These are phyloP conservation scores for Epithele typhae DNA, from an alignment of 768 basidiomycete genomes.

Conservation along the genomic window DNA sequence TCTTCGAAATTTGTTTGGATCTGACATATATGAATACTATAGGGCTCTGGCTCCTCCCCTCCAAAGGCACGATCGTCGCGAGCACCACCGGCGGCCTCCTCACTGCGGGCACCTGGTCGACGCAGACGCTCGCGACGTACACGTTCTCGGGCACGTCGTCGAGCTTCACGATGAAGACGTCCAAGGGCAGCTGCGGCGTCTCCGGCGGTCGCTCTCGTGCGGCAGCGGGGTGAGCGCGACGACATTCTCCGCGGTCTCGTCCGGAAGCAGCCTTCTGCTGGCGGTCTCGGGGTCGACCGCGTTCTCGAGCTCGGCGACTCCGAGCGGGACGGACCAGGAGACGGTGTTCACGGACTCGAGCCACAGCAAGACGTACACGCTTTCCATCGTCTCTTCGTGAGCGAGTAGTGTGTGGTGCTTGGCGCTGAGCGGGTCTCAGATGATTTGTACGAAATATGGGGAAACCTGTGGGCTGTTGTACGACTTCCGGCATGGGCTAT, in stretches of 20 bases:
- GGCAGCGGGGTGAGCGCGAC: constrained; percentile 44
- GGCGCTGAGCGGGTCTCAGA: no score
- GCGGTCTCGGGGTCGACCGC: constrained; percentile 45
- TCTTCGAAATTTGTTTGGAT: no score
- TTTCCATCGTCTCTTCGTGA: constrained; percentile 23
- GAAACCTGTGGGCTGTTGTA: no score
- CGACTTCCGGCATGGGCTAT: no score
- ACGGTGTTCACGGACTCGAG: constrained; percentile 29
- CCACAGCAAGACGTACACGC: constrained; percentile 23
- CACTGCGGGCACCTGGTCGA: constrained; percentile 54
- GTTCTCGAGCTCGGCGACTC: constrained; percentile 46
- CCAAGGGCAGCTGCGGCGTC: constrained; percentile 55
- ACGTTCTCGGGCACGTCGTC: constrained; percentile 42
- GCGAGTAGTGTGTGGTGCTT: no score
- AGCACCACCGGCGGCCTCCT: constrained; percentile 47
- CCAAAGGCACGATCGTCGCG: constrained; percentile 44
- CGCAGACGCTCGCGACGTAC: constrained; percentile 55
- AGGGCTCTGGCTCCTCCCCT: constrained; percentile 33
- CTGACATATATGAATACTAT: no score
- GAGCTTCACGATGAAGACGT: constrained; percentile 54
- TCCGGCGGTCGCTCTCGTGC: constrained; percentile 42
- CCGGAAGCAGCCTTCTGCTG: constrained; percentile 43
- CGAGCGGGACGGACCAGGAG: constrained; percentile 44
- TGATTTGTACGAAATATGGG: no score
- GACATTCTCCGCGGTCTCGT: constrained; percentile 48